phyloP scores from a whole-genome alignment of 805 yeast genomes.

The Middelhovenomyces tepae region DNA sequence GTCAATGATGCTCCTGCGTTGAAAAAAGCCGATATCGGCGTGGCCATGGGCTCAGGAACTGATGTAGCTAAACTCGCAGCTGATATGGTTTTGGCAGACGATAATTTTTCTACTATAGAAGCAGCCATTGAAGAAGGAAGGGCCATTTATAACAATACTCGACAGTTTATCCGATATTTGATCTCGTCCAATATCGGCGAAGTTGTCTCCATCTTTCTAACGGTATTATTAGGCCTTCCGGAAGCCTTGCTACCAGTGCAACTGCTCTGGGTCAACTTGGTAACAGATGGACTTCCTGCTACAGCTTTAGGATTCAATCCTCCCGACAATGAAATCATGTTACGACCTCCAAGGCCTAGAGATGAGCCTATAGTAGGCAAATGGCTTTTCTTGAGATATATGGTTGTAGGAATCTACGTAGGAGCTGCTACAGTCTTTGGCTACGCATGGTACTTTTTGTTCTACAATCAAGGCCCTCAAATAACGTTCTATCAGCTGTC shows the following conservation, averaged over 20 bases:
- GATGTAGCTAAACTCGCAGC: slow-evolving; percentile 55
- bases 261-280: slow-evolving; percentile 48
- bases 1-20: slow-evolving; percentile 92
- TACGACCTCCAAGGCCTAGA: slow-evolving; percentile 30
- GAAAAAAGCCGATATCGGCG: slow-evolving; percentile 85
- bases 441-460: slow-evolving; percentile 34
- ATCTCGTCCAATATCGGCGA: slow-evolving; percentile 51
- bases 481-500: slow-evolving; percentile 28
- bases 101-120: slow-evolving; percentile 48
- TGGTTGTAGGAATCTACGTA: slow-evolving; percentile 33
- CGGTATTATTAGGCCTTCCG: slow-evolving; percentile 46
- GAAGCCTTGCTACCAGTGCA: slow-evolving; percentile 50
- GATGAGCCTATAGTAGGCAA: slow-evolving; percentile 32
- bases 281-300: slow-evolving; percentile 52
- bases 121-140: slow-evolving; percentile 51
- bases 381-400: slow-evolving; percentile 33
- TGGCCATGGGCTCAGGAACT: slow-evolving; percentile 59
- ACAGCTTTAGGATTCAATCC: slow-evolving; percentile 47
- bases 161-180: slow-evolving; percentile 34
- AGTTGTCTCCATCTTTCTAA: slow-evolving; percentile 46
- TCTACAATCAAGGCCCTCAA: slow-evolving; percentile 30
- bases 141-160: slow-evolving; percentile 35
- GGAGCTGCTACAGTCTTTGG: slow-evolving; percentile 36
- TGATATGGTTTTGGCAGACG: slow-evolving; percentile 47
- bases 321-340: slow-evolving; percentile 32